Conservation (phyloP, 2,329 filamentous ascomycete species). For the Hypoxylon sp. region DNA sequence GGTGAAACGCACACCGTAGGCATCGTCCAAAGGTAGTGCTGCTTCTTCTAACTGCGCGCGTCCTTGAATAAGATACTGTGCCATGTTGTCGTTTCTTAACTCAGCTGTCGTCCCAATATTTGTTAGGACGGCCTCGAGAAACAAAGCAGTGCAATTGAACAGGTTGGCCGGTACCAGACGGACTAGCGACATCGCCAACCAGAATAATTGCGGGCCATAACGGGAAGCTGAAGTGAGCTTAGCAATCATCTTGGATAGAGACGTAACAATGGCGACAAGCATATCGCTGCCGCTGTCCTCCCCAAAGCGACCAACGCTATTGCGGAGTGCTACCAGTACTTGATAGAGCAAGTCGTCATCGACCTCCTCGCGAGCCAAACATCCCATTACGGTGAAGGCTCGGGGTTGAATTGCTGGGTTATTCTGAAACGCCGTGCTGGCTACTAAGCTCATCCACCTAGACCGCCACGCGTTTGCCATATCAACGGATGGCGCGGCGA, state of each 20-base stretch:
- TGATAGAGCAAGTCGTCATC: slow-evolving; percentile 80
- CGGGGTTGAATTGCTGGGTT: slow-evolving; percentile 78
- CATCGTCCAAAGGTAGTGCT: slow-evolving; percentile 71
- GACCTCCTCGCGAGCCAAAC: slow-evolving; percentile 77
- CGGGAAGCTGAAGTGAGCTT: slow-evolving; percentile 76
- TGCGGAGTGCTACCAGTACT: slow-evolving; percentile 75
- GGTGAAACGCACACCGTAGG: slow-evolving; percentile 75
- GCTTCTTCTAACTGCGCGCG: slow-evolving; percentile 72
- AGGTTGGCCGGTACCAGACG: slow-evolving; percentile 72
- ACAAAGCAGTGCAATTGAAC: slow-evolving; percentile 75
- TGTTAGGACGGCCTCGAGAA: slow-evolving; percentile 73
- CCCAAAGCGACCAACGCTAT: slow-evolving; percentile 73
- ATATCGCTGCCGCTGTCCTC: slow-evolving; percentile 76
- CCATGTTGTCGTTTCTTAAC: slow-evolving; percentile 70
- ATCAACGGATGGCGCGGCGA: slow-evolving; percentile 74
- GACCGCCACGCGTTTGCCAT: slow-evolving; percentile 77
- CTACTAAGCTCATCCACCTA: slow-evolving; percentile 79
- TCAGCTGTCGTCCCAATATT: slow-evolving; percentile 74
- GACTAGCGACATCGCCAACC: slow-evolving; percentile 76
- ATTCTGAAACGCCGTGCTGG: slow-evolving; percentile 79
- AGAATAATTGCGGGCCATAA: slow-evolving; percentile 77
- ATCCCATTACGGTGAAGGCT: slow-evolving; percentile 79
- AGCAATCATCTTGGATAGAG: slow-evolving; percentile 78
- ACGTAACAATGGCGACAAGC: slow-evolving; percentile 76
- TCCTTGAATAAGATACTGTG: slow-evolving; percentile 71